These are phyloP conservation scores for Mollisiaceae sp. DNA, from an alignment of 2,329 filamentous ascomycete genomes.

Conservation along the genomic window DNA sequence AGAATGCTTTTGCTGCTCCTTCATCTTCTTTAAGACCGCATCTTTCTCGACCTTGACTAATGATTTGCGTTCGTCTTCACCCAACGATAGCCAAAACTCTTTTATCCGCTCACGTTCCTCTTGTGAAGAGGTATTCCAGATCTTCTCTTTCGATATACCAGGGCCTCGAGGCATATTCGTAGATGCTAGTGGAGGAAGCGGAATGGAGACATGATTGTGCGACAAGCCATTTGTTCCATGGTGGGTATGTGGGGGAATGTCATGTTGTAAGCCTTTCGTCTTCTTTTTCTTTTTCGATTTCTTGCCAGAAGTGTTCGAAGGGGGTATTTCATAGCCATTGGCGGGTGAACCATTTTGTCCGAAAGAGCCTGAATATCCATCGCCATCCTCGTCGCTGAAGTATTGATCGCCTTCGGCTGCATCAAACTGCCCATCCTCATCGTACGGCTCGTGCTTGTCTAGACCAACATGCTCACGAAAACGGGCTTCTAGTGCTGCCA, in stretches of 20 bases:
- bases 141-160: constrained; percentile 69
- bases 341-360: constrained; percentile 40
- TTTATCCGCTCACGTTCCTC: constrained; percentile 98
- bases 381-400: constrained; percentile 59
- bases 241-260: constrained; percentile 31
- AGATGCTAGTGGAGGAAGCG: constrained; percentile 47
- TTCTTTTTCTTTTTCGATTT: constrained; percentile 50
- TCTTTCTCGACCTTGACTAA: constrained; percentile 99
- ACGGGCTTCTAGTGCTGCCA: constrained; percentile 35
- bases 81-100: constrained; percentile 94
- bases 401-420: constrained; percentile 58
- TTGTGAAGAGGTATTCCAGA: constrained; percentile 95
- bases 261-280: constrained; percentile 33
- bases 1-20: constrained; percentile 98
- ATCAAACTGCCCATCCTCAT: constrained; percentile 46
- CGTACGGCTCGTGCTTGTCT: constrained; percentile 31
- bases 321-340: constrained; percentile 40
- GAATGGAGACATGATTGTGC: constrained; percentile 40
- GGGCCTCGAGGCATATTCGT: constrained; percentile 46
- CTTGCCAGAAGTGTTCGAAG: constrained; percentile 38
- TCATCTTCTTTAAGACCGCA: constrained; percentile 98
- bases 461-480: constrained; percentile 28
- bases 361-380: constrained; percentile 43
- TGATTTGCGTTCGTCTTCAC: constrained; percentile 92
- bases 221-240: constrained; percentile 37